A percentile compares a stretch with the other conserved stretches of the same genome.
Conservation (phyloP, 2,329 filamentous ascomycete species). For the Mycosphaerella arachidis region DNA sequence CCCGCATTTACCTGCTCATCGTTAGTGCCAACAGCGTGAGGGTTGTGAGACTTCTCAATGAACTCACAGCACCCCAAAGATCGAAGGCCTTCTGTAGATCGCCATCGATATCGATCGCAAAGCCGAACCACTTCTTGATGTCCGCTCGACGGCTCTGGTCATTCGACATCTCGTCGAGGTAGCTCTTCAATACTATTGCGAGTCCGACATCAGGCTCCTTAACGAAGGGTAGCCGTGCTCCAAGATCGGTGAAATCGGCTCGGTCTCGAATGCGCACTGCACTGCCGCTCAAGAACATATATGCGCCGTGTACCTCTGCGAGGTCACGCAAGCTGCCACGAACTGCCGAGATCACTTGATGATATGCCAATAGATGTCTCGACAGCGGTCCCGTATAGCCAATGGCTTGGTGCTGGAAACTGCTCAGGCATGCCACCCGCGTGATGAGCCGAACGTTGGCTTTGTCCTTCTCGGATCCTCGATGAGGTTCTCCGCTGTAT, state of each 20-base stretch:
- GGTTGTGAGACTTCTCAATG: constrained; percentile 5
- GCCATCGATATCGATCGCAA: constrained; percentile 53
- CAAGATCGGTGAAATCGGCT: constrained; percentile 58
- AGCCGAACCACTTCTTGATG: constrained; percentile 56
- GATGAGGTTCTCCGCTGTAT: constrained; percentile 55
- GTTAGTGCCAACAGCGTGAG: neutral
- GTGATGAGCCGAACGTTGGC: constrained; percentile 76
- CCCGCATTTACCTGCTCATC: constrained; percentile 51
- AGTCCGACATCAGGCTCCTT: constrained; percentile 69
- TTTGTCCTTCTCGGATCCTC: constrained; percentile 65
- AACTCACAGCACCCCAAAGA: constrained; percentile 61
- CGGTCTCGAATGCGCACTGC: constrained; percentile 56
- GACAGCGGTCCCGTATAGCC: constrained; percentile 94
- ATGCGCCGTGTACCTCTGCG: constrained; percentile 73
- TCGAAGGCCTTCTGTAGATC: constrained; percentile 59
- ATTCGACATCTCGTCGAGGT: constrained; percentile 65
- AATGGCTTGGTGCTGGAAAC: constrained; percentile 74
- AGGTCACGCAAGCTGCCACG: constrained; percentile 76
- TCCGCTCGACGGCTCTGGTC: constrained; percentile 50
- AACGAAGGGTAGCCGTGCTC: constrained; percentile 64
- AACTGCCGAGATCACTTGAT: constrained; percentile 74
- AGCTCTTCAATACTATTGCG: constrained; percentile 74
- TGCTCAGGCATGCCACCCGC: constrained; percentile 76
- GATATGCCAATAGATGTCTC: constrained; percentile 81
- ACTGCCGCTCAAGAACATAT: constrained; percentile 76